Evolutionary conservation across 2,329 filamentous ascomycete genomes (phyloP).

Genomic region (Parastagonospora nodorum): DNA sequence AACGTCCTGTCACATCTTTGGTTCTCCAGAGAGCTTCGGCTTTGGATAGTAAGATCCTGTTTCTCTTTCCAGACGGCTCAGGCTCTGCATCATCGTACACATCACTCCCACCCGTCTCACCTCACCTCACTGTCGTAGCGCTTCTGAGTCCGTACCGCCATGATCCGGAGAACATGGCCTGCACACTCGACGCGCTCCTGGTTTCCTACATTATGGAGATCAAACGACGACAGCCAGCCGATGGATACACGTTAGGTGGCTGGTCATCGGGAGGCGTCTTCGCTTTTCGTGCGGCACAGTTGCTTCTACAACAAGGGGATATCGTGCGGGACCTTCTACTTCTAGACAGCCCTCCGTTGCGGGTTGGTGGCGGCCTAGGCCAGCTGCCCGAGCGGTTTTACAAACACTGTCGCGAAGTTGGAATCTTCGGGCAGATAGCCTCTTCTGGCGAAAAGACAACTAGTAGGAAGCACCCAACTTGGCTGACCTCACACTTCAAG

Average conservation of each 20-base stretch:
- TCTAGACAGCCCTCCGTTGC: slow-evolving; percentile 27
- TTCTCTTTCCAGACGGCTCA: slow-evolving; percentile 56
- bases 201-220: slow-evolving; percentile 49
- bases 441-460: too few species aligned
- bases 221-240: too few species aligned
- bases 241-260: too few species aligned
- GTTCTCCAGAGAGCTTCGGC: too few species aligned
- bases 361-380: too few species aligned
- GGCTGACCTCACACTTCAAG: too few species aligned
- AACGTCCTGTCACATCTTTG: too few species aligned
- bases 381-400: too few species aligned
- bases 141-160: slow-evolving; percentile 51
- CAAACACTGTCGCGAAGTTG: too few species aligned
- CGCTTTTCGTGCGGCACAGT: slow-evolving; percentile 39
- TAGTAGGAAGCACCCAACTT: too few species aligned
- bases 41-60: slow-evolving; percentile 46
- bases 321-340: slow-evolving; percentile 26
- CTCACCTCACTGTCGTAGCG: slow-evolving; percentile 56
- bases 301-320: slow-evolving; percentile 18
- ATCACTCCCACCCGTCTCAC: slow-evolving; percentile 31
- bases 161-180: slow-evolving; percentile 28
- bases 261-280: too few species aligned
- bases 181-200: slow-evolving; percentile 36
- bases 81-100: slow-evolving; percentile 54
- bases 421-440: too few species aligned